A percentile compares a stretch with the other conserved stretches of the same genome.
Evolutionary conservation across 495 filamentous ascomycete species (phyloP).

Genomic region (Polyplosphaeria fusca): DNA sequence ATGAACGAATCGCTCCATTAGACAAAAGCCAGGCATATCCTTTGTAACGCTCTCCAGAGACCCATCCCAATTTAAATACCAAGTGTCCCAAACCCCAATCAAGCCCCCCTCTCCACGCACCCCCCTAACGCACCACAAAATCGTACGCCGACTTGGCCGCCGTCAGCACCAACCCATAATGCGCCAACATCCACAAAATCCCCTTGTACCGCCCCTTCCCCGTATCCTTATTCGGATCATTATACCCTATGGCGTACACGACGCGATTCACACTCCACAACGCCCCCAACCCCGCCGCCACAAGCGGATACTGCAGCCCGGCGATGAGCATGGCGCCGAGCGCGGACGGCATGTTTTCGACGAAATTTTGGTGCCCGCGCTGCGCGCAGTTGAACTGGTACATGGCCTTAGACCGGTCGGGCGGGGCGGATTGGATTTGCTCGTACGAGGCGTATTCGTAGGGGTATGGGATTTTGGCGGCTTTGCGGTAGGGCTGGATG

Average conservation of each 20-base stretch:
- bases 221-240: conserved; percentile 30
- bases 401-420: conserved; percentile 35
- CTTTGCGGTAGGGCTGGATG: conserved; percentile 39
- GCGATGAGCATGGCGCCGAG: conserved; percentile 39
- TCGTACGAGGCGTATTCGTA: conserved; percentile 40
- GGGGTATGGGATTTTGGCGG: conserved; percentile 40
- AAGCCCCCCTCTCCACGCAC: too few species aligned
- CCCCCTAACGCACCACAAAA: conserved; percentile 7
- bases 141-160: conserved; percentile 26
- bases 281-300: conserved; percentile 31
- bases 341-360: conserved; percentile 40
- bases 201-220: conserved; percentile 31
- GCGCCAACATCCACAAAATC: conserved; percentile 27
- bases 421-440: conserved; percentile 26
- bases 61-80: too few species aligned
- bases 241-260: conserved; percentile 43
- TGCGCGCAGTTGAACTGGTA: conserved; percentile 47
- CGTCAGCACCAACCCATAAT: conserved; percentile 30
- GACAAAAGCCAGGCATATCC: too few species aligned
- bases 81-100: too few species aligned
- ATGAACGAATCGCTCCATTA: too few species aligned
- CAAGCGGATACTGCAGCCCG: conserved; percentile 39
- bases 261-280: conserved; percentile 38
- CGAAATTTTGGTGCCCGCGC: conserved; percentile 44
- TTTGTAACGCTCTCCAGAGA: too few species aligned